phyloP scores from a whole-genome alignment of 768 basidiomycete species.

The Hygrocybe punicea region DNA sequence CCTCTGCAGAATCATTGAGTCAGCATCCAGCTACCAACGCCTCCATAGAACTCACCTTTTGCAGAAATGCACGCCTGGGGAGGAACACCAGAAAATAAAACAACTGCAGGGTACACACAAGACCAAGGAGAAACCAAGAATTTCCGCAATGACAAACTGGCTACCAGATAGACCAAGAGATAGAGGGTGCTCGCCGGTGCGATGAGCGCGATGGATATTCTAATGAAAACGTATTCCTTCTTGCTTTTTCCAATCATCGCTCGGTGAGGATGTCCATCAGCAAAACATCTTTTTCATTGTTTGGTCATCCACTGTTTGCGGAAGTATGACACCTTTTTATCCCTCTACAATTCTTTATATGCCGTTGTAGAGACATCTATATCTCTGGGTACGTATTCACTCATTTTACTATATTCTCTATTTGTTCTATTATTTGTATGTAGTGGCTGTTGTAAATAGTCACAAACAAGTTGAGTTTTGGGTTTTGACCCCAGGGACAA shows the following conservation, averaged over 20 bases:
- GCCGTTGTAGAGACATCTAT: too few relatives aligned
- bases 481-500: too few relatives aligned
- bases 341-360: too few relatives aligned
- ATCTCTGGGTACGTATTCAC: too few relatives aligned
- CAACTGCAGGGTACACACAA: constrained; percentile 30
- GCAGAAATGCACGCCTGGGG: constrained; percentile 45
- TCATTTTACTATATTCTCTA: too few relatives aligned
- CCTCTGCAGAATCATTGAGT: constrained; percentile 24
- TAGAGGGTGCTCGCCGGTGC: constrained; percentile 49
- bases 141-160: constrained; percentile 21
- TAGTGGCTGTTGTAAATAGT: too few relatives aligned
- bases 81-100: constrained; percentile 53
- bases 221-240: constrained; percentile 55
- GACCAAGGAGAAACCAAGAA: constrained; percentile 31
- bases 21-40: neutral
- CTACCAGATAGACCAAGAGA: constrained; percentile 33
- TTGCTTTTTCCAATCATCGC: constrained; percentile 46
- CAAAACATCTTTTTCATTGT: too few relatives aligned
- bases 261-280: too few relatives aligned
- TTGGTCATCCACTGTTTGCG: too few relatives aligned
- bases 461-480: too few relatives aligned
- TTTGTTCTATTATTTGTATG: too few relatives aligned
- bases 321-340: too few relatives aligned
- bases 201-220: constrained; percentile 40
- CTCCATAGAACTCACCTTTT: constrained; percentile 39